phyloP scores from a whole-genome alignment of 2,329 filamentous ascomycete species.

The Fonsecaea pedrosoi region DNA sequence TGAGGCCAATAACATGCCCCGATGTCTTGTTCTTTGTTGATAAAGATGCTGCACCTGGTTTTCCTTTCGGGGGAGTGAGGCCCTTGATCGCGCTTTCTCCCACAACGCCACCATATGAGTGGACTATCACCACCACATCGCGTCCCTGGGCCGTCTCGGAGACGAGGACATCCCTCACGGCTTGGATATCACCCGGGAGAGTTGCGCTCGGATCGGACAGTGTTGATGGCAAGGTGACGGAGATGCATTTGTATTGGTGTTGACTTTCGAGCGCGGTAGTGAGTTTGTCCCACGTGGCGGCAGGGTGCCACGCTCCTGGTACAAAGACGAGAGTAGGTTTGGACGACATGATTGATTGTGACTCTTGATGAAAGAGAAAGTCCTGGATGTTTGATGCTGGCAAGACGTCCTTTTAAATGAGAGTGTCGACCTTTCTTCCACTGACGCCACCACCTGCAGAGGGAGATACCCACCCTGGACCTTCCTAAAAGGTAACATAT shows the following conservation, averaged over 20 bases:
- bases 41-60: constrained; percentile 16
- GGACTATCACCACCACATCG: constrained; percentile 56
- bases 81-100: constrained; percentile 56
- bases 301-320: constrained; percentile 57
- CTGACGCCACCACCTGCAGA: neutral
- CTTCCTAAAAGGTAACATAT: constrained; percentile 3
- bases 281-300: constrained; percentile 49
- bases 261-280: constrained; percentile 45
- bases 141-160: constrained; percentile 47
- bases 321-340: constrained; percentile 54
- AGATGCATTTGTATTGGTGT: constrained; percentile 44
- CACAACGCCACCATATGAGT: constrained; percentile 59
- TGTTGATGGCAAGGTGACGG: constrained; percentile 52
- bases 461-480: constrained; percentile 8
- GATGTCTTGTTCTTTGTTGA: constrained; percentile 15
- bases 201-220: constrained; percentile 45
- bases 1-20: constrained; percentile 55
- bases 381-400: neutral
- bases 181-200: constrained; percentile 54
- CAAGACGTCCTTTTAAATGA: neutral
- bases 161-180: constrained; percentile 47
- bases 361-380: neutral
- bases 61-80: constrained; percentile 43
- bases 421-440: neutral
- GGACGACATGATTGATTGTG: constrained; percentile 6